Base-by-base conservation (phyloP, 441 rosid species). In the Pelargonium cotyledonis region DNA sequence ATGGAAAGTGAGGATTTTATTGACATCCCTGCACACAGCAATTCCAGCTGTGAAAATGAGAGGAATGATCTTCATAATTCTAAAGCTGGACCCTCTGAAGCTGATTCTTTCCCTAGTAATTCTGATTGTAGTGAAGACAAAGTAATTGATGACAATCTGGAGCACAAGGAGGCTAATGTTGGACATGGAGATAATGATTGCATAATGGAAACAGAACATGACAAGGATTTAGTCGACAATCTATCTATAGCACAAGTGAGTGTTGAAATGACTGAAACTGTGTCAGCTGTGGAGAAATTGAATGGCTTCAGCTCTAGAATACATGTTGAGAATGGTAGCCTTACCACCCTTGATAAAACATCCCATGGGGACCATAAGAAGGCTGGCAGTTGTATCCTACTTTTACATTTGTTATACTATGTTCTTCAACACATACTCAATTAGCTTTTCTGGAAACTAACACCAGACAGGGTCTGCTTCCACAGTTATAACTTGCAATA, bases 371-470 rank as follows among this genome's bases (percentile, higher is more conserved):
- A 68, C 53, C 53, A 46, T 47, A 63, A 63, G 76, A 70, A 68
- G 72, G 84, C 79, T 87, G 84, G 76, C 68, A 81, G 73, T 65
- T 64, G 88, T 87, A 88, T 86, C 92, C 89, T 89, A 68, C 64
- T 80, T 77, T 74, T 67, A 63, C 67, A 55, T 75, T 66, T 73
- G 66, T 66, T 68, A 15, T 18, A 71, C 16, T 70, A 62, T 70
- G 41, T 51, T 65, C 35, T 15, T 51, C 55, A 67, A 65, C 57
- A 61, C 38, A 65, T 8, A 14, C 26, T 23, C 61, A 31, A 53
- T 16, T 38, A 23, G 55, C 62, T 35, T 65, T 41, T 66, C 61
- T 38, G 21, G 68, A 67, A 46, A 65, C 60, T 61, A 65, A 19
- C 70, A 62, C 61, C 19, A 26, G 69, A 11, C 16, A 40, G 68